Evolutionary conservation across 495 filamentous ascomycete species (phyloP), one percentile per base, ranked within the genome.

Genomic region (Penicillium mononematosum): DNA sequence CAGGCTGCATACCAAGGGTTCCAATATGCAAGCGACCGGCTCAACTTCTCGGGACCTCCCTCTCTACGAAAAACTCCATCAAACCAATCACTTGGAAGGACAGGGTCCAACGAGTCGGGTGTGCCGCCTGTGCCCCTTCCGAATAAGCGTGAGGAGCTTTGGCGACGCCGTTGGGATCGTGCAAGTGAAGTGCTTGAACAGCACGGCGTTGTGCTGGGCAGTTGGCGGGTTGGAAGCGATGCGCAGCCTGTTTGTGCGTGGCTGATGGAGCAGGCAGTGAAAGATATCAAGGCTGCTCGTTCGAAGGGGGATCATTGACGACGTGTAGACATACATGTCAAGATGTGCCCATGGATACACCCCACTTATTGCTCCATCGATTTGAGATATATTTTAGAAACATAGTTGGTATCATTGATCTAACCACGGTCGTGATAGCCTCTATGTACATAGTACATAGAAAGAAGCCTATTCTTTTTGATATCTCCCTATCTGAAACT

Each of bases 191-290:
- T 86, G 8, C 79, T 98, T 9, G 83, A 83, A 5, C 67, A 78
- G 0, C 75, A 83, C 49, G 89, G 88, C 2, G 90, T 98, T 0
- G 71, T 84, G 58, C 70, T 99, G 55, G 83, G 88, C 56, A 92
- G 83, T 56, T 98, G 94, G 94, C 81, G 91, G 43, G 83, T 83
- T 5, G 94, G 94, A 1, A 78, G 77, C n/a, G 94, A 98, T 80
- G 88, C 89, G 5, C 73, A 83, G 61, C 78, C 81, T 51, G 76
- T 85, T 32, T 78, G 75, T 58, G 65, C 80, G 10, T 75, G 71
- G 69, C 58, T 88, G 55, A 77, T 84, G 0, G 76, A 84, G 54
- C 71, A 74, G 32, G 73, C 72, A 25, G 44, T 73, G 59, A 66
- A 69, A 75, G 46, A 56, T 60, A 34, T 29, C 42, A 41, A 50